These are phyloP conservation scores for Solanum gandarillasii DNA, from an alignment of 257 asterid species.

Conservation along the genomic window DNA sequence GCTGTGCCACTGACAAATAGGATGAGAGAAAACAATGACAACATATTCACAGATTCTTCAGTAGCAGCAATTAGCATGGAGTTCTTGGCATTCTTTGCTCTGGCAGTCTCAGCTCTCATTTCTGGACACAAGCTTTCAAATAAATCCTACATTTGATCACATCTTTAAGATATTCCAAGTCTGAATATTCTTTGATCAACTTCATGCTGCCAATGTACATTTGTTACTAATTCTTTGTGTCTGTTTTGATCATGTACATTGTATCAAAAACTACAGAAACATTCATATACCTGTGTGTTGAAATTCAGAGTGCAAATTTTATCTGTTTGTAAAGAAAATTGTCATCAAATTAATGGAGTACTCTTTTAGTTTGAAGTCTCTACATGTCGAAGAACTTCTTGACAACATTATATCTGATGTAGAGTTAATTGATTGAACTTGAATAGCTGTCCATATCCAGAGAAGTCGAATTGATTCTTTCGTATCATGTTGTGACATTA, in stretches of 20 bases:
- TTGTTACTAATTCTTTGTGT: not conserved
- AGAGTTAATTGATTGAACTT: not conserved
- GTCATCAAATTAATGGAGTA: not conserved
- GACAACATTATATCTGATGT: not conserved
- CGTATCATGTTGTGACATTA: not conserved
- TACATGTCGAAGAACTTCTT: not conserved
- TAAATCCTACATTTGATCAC: constrained; percentile 56
- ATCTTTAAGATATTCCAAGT: not conserved
- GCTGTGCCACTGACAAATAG: constrained; percentile 82
- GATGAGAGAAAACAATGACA: constrained; percentile 69
- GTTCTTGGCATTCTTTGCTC: constrained; percentile 66
- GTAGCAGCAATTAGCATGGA: constrained; percentile 82
- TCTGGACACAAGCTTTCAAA: constrained; percentile 80
- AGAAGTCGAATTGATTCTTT: not conserved
- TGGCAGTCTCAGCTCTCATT: constrained; percentile 62
- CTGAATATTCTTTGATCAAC: not conserved
- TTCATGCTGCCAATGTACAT: not conserved
- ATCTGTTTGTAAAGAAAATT: not conserved
- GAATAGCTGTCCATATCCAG: not conserved
- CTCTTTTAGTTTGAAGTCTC: not conserved
- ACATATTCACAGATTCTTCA: constrained; percentile 81
- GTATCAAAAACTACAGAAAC: not conserved
- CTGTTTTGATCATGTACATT: not conserved
- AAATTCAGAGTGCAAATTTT: not conserved
- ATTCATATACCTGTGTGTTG: not conserved